Conservation (phyloP, 768 basidiomycete genomes). For the Crepidotus variabilis region DNA sequence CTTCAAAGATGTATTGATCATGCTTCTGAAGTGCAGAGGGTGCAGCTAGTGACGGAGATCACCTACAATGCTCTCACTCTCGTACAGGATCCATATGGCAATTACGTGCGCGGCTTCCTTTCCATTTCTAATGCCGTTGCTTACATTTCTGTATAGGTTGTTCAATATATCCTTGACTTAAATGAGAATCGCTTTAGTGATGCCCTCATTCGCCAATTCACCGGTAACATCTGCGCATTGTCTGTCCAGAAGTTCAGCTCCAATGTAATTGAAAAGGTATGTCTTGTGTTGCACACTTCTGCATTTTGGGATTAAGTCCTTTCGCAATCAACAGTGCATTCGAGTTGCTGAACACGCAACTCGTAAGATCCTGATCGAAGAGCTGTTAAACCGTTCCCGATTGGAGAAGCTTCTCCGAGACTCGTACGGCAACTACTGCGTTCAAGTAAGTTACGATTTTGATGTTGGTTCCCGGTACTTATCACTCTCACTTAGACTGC, state of each 20-base stretch:
- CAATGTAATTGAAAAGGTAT: conserved; percentile 95
- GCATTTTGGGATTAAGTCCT: not conserved
- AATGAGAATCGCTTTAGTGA: conserved; percentile 99
- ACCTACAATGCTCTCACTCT: conserved; percentile 97
- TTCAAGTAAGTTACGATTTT: conserved; percentile 52
- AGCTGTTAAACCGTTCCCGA: conserved; percentile 89
- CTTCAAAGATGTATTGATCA: conserved; percentile 98
- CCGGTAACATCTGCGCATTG: conserved; percentile 95
- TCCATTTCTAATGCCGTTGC: not conserved
- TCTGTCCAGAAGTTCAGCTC: conserved; percentile 99
- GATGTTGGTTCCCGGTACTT: not conserved
- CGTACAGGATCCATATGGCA: conserved; percentile 96
- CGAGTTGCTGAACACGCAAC: conserved; percentile 96
- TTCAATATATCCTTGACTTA: conserved; percentile 97
- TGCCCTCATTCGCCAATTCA: conserved; percentile 94
- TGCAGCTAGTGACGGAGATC: conserved; percentile 98
- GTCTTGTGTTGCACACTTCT: conserved; percentile 8
- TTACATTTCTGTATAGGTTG: conserved; percentile 51
- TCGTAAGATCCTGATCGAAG: conserved; percentile 91
- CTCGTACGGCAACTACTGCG: conserved; percentile 95
- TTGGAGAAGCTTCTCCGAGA: conserved; percentile 95
- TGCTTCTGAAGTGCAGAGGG: conserved; percentile 90
- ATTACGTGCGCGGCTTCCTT: conserved; percentile 57
- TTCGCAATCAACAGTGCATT: conserved; percentile 53
- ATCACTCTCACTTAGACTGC: conserved; percentile 66